Base-by-base conservation (phyloP, 768 basidiomycete species). In the Pleurotus salmoneostramineus region DNA sequence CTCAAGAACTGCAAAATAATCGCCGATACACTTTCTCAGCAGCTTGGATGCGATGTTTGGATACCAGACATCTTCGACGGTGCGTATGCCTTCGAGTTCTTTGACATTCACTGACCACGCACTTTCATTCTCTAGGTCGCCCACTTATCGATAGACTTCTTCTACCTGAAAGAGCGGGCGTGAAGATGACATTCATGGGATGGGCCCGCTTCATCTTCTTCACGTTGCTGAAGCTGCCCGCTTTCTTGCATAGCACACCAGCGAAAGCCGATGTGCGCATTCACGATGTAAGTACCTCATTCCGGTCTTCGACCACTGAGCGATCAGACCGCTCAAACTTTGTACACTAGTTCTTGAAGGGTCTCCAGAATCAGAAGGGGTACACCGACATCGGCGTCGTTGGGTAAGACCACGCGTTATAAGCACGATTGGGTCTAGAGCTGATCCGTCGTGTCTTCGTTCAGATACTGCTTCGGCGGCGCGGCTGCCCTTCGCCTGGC, bases 1-100 rank as follows among this genome's bases (percentile, higher is more conserved):
- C 64, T 85, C 33, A 68, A 73, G 34, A 85, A 86, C 61, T 74
- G 70, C 60, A 83, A 81, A 63, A 74, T 88, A 56, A 70, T 86
- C 4, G 84, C 84, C 1, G 84, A 87, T 66, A 69, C 73, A 32
- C 64, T 84, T 21, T 74, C 83, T 5, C 68, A 76, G 56, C 61
- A 68, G n/a, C 62, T 86, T 33, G 69, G 72, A 12, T 82, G 84
- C 59, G 85, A 87, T 62, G 84, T 85, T 15, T 87, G 82, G 80
- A 73, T 84, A n/a, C 85, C 85, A 6, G 83, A 88, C 68, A 66
- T 83, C 48, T 87, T 85, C 61, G 65, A 73, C 59, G 85, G 84
- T 81, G 55, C 48, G 71, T 64, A 47, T 47, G 10, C 6, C 8
- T 45, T 17, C n/a, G 12, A 7, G 44, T 17, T 14, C 17, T 17